Evolutionary conservation across 495 filamentous ascomycete species (phyloP), one percentile per base, ranked within the genome.

Genomic region (Penicillium coprophilum): DNA sequence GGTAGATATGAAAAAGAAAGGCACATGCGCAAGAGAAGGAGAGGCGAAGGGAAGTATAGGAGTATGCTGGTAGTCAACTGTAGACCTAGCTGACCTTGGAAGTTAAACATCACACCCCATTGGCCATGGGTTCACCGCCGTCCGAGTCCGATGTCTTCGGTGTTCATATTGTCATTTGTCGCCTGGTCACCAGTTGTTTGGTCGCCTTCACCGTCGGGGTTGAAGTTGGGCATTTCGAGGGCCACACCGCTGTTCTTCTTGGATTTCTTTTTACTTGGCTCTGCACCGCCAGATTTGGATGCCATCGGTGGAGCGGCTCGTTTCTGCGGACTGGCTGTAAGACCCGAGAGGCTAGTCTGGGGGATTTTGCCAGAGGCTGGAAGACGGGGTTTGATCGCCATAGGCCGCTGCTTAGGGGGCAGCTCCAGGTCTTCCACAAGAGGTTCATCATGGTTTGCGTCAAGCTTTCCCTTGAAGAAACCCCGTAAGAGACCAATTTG

Each of bases 381-480:
- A 19, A 99, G 83, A 58, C 94, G 80, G n/a, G 94, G 92, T 32
- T 74, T 72, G 28, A 65, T 56, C 21, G 73, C 71, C 63, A 90
- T 90, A n/a, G 92, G 90, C 41, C 93, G 80, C 72, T 97, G 92
- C 70, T 97, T 97, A 30, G 82, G 79, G 27, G 95, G 95, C 23
- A 99, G 74, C 59, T 97, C 93, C 62, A 97, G 92, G 70, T 99
- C 94, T 78, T 99, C 94, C 41, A 95, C 76, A 57, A 97, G 79
- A 31, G 89, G 85, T 65, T 91, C 82, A 65, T 93, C 88, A 66
- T 82, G 81, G 68, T 90, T 90, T 44, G 89, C 84, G 63, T 89
- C 86, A 43, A 99, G 74, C 67, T 95, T 96, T 60, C 84, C 83
- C 50, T 88, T 85, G 80, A 97, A 95, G 81, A 96, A 97, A 50